Evolutionary conservation across 1,139 yeast genomes (phyloP).

Genomic region (Saccharomyces hybrid): DNA sequence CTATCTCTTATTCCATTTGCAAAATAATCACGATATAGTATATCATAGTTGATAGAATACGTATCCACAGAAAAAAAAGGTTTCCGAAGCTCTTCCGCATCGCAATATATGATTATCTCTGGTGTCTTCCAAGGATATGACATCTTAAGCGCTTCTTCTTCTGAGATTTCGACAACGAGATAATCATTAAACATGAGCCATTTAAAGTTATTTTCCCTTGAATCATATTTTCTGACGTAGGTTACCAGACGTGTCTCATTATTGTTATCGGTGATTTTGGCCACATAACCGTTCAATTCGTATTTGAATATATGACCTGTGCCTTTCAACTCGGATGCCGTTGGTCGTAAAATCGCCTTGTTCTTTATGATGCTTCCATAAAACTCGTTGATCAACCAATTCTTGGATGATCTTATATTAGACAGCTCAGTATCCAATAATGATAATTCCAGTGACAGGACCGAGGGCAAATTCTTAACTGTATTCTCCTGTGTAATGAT

Average conservation of each 20-base stretch:
- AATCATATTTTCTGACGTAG: slow-evolving; percentile 43
- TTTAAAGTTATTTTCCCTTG: slow-evolving; percentile 26
- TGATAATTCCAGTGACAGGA: slow-evolving; percentile 55
- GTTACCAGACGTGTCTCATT: slow-evolving; percentile 54
- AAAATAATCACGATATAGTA: slow-evolving; percentile 70
- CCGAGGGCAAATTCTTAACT: slow-evolving; percentile 53
- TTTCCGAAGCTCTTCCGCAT: slow-evolving; percentile 32
- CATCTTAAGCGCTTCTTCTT: slow-evolving; percentile 59
- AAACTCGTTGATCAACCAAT: slow-evolving; percentile 59
- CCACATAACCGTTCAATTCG: slow-evolving; percentile 61
- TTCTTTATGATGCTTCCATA: slow-evolving; percentile 39
- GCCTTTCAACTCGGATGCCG: slow-evolving; percentile 32
- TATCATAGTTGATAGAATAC: slow-evolving; percentile 47
- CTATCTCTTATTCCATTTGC: slow-evolving; percentile 61
- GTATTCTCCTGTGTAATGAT: slow-evolving; percentile 45
- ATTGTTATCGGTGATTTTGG: slow-evolving; percentile 54
- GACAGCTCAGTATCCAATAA: slow-evolving; percentile 47
- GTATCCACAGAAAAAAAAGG: slow-evolving; percentile 36
- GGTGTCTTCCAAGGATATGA: slow-evolving; percentile 79
- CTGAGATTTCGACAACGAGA: slow-evolving; percentile 67
- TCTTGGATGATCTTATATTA: slow-evolving; percentile 37
- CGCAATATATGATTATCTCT: slow-evolving; percentile 61
- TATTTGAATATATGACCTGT: slow-evolving; percentile 38
- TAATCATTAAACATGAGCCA: slow-evolving; percentile 94
- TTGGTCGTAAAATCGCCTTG: slow-evolving; percentile 37